Conservation (phyloP, 2,329 filamentous ascomycete genomes). For the Sclerotinia sclerotiorum region DNA sequence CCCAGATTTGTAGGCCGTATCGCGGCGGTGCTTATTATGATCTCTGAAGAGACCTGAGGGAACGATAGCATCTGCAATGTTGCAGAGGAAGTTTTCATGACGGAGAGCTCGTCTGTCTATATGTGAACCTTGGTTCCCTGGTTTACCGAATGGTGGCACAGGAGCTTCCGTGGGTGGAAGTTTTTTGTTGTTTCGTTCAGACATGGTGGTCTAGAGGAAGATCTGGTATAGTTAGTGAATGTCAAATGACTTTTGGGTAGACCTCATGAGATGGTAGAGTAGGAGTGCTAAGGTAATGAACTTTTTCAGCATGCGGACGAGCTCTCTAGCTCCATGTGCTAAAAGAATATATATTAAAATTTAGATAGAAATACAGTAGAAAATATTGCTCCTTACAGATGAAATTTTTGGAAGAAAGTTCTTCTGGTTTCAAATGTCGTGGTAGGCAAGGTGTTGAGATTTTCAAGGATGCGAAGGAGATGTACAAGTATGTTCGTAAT, state of each 20-base stretch:
- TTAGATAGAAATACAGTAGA: too few relatives aligned
- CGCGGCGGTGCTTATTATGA: neutral
- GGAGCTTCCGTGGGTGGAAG: neutral
- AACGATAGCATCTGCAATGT: neutral
- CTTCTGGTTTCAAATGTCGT: neutral
- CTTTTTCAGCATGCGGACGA: too few relatives aligned
- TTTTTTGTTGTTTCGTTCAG: neutral
- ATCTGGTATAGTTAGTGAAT: too few relatives aligned
- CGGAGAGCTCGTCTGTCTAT: too few relatives aligned
- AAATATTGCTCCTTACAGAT: neutral
- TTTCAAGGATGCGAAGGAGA: too few relatives aligned
- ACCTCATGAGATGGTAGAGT: neutral
- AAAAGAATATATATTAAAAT: neutral
- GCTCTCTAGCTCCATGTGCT: neutral
- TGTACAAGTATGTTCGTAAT: too few relatives aligned
- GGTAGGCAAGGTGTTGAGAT: neutral
- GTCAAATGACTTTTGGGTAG: neutral
- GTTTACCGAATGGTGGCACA: neutral
- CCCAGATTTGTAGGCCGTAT: neutral
- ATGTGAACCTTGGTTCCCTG: slow-evolving; percentile 6
- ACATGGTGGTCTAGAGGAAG: neutral
- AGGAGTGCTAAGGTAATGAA: too few relatives aligned
- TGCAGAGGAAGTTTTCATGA: slow-evolving; percentile 3
- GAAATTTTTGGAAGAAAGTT: neutral
- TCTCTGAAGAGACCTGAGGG: neutral